Evolutionary conservation across 2,329 filamentous ascomycete genomes (phyloP).

Genomic region (Saccharata proteae): DNA sequence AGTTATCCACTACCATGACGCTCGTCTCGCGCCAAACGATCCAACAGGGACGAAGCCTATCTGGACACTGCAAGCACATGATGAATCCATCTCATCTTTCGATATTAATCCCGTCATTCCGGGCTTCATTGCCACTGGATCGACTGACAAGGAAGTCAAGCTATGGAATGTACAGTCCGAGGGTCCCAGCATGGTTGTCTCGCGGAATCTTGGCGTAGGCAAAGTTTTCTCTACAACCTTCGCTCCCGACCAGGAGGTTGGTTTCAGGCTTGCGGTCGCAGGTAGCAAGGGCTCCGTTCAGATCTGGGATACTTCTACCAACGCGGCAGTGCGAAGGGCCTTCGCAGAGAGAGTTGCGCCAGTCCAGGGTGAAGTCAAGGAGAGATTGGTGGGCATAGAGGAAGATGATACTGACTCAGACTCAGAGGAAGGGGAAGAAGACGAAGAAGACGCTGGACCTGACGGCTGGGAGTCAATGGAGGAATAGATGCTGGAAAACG

Average conservation of each 20-base stretch:
- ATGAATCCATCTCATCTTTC: slow-evolving; percentile 82
- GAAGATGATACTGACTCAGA: slow-evolving; percentile 54
- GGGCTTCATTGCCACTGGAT: slow-evolving; percentile 86
- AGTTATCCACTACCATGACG: slow-evolving; percentile 83
- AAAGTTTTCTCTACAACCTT: slow-evolving; percentile 89
- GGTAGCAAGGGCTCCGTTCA: slow-evolving; percentile 88
- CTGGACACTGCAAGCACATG: slow-evolving; percentile 93
- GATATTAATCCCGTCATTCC: slow-evolving; percentile 84
- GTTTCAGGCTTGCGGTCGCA: slow-evolving; percentile 83
- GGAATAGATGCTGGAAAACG: slow-evolving; percentile 23
- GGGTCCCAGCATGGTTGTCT: slow-evolving; percentile 82
- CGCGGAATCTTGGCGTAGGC: slow-evolving; percentile 83
- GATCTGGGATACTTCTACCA: slow-evolving; percentile 95
- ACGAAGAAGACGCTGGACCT: slow-evolving; percentile 20
- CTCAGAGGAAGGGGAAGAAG: slow-evolving; percentile 35
- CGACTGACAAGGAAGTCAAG: slow-evolving; percentile 90
- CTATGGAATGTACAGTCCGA: slow-evolving; percentile 80
- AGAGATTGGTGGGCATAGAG: slow-evolving; percentile 65
- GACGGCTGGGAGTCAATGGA: slow-evolving; percentile 31
- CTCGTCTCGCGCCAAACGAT: slow-evolving; percentile 60
- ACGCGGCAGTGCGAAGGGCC: slow-evolving; percentile 68
- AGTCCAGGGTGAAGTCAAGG: slow-evolving; percentile 50
- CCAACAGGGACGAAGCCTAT: slow-evolving; percentile 69
- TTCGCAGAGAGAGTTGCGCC: slow-evolving; percentile 62
- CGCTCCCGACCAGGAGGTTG: slow-evolving; percentile 79